Base-by-base conservation (phyloP, 768 basidiomycete genomes). In the Tylopilus intermedius region DNA sequence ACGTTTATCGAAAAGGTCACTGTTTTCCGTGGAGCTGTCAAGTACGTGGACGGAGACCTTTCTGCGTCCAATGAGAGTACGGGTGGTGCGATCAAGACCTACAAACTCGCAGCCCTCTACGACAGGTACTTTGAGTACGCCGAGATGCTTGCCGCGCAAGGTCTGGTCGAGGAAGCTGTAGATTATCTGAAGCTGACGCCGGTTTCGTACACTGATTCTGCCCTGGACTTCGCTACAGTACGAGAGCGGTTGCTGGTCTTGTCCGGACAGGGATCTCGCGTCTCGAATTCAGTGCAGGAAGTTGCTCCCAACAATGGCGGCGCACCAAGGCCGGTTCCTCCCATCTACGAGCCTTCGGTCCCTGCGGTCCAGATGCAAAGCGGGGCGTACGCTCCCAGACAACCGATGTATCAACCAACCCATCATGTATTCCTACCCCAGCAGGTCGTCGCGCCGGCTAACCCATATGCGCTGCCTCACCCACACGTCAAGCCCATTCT, bases 81-180 rank as follows among this genome's bases (percentile, higher is more conserved):
- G 4, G 74, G 79, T 42, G 57, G 47, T 10, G 45, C 48, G 18
- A 70, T 75, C 4, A 80, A 84, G 67, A 75, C 82, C 2, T 97
- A 87, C 78, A 93, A 91, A 70, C 79, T 98, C 15, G 82, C 90
- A 0, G 76, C 74, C 8, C 71, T 99, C 44, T 98, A 99, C 64
- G 94, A 97, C 63, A 80, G 87, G 13, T 98, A 96, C 74, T 84
- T 90, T 63, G 96, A 98, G 69, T 99, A 98, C 61, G 93, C 95
- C 3, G 91, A 96, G 58, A 73, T 97, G 47, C 78, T 99, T 24
- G 89, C 89, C 6, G 79, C 86, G 0, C 95, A 98, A 65, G 94
- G 94, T n/a, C 78, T 94, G 18, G 73, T 94, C 45, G 80, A 84
- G 59, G 84, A 94, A 50, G 94, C 94, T 0, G 78, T 84, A 22